A percentile compares a stretch with the other conserved stretches of the same genome.
phyloP scores from a whole-genome alignment of 805 yeast species.

The Hanseniaspora nectarophila region DNA sequence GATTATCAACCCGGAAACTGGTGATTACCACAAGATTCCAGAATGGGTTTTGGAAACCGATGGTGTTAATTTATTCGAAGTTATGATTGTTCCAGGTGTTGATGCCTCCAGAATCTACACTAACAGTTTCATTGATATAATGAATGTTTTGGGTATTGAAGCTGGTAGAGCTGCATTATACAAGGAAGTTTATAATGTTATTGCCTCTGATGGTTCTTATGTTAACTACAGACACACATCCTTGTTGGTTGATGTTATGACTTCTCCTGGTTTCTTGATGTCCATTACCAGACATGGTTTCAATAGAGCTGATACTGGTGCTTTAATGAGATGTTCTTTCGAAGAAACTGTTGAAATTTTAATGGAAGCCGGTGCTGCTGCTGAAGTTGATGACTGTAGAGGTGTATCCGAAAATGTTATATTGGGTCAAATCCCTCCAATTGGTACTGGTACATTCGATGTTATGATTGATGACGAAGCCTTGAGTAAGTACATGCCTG shows the following conservation, averaged over 20 bases:
- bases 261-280: constrained; percentile 94
- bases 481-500: constrained; percentile 44
- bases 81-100: constrained; percentile 89
- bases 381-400: constrained; percentile 93
- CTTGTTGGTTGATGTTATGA: constrained; percentile 92
- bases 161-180: constrained; percentile 92
- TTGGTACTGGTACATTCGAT: constrained; percentile 97
- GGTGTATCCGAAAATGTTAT: constrained; percentile 98
- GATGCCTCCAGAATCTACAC: constrained; percentile 85
- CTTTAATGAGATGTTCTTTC: constrained; percentile 97
- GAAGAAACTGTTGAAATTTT: constrained; percentile 97
- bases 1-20: constrained; percentile 54
- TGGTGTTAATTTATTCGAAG: constrained; percentile 92
- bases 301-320: constrained; percentile 97
- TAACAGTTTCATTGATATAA: constrained; percentile 89
- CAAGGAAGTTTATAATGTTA: constrained; percentile 89
- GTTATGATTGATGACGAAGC: constrained; percentile 86
- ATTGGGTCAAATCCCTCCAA: constrained; percentile 95
- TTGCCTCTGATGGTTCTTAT: constrained; percentile 98
- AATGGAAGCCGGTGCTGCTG: constrained; percentile 95
- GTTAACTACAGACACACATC: constrained; percentile 99
- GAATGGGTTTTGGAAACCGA: constrained; percentile 99
- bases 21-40: constrained; percentile 77
- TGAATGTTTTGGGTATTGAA: constrained; percentile 93
- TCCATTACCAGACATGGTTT: constrained; percentile 99